These are phyloP conservation scores for Yamagishiella unicocca DNA, from an alignment of 139 green algal species.

Conservation along the genomic window DNA sequence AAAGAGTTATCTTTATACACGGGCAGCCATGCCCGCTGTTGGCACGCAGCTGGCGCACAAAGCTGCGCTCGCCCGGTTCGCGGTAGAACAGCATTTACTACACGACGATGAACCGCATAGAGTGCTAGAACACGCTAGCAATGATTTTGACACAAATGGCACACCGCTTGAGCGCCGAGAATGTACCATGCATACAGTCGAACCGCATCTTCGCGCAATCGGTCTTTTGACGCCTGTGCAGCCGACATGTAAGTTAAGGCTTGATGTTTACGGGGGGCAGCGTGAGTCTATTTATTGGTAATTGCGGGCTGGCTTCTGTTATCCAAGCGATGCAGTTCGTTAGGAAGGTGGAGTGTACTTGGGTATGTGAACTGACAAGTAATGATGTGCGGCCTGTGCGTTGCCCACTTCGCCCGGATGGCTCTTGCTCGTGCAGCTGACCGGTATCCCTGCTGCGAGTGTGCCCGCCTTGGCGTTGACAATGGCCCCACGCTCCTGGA, in stretches of 20 bases:
- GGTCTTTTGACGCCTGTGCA: neutral
- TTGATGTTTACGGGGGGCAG: no score
- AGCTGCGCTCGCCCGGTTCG: neutral
- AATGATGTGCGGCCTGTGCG: neutral
- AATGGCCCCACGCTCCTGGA: neutral
- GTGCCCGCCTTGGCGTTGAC: neutral
- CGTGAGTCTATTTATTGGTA: neutral
- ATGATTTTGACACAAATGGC: neutral
- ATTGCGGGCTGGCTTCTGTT: neutral
- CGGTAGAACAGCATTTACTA: neutral
- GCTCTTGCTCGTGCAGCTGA: neutral
- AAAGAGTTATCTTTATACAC: neutral
- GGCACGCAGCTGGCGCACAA: neutral
- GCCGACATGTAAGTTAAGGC: neutral
- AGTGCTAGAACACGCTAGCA: neutral
- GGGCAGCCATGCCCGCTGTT: neutral
- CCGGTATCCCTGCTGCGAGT: neutral
- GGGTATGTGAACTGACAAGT: neutral
- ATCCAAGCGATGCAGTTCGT: neutral
- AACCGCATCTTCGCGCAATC: neutral
- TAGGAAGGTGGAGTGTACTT: neutral
- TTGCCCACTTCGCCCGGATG: neutral
- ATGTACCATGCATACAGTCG: neutral
- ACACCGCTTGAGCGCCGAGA: slow-evolving; percentile 1
- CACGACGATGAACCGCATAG: neutral